A percentile compares a stretch with the other conserved stretches of the same genome.
Evolutionary conservation across 352 stramenopile genomes (phyloP).

Genomic region (Synura sp.): DNA sequence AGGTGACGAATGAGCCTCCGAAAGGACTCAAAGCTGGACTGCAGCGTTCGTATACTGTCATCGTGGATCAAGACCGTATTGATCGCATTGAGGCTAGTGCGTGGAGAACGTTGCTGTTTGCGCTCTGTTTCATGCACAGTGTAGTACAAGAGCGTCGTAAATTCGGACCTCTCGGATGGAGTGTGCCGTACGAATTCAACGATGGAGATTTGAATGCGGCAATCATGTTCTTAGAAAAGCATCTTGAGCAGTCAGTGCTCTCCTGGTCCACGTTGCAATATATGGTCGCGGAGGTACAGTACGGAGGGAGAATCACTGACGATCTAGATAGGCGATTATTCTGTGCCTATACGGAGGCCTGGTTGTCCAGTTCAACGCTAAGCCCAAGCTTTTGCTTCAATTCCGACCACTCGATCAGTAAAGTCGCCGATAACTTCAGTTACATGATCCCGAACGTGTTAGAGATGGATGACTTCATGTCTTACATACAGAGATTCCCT

Average conservation of each 20-base stretch:
- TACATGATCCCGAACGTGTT: slow-evolving; percentile 73
- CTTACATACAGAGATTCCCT: slow-evolving; percentile 59
- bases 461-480: slow-evolving; percentile 51
- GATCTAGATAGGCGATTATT: slow-evolving; percentile 90
- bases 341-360: slow-evolving; percentile 79
- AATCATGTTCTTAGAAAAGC: slow-evolving; percentile 89
- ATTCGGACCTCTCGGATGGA: slow-evolving; percentile 87
- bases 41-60: slow-evolving; percentile 84
- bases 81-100: slow-evolving; percentile 62
- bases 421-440: slow-evolving; percentile 65
- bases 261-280: slow-evolving; percentile 89
- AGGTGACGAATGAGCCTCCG: slow-evolving; percentile 86
- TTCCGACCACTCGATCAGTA: slow-evolving; percentile 72
- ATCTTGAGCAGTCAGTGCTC: slow-evolving; percentile 74
- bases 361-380: slow-evolving; percentile 67
- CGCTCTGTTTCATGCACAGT: slow-evolving; percentile 86
- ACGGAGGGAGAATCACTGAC: slow-evolving; percentile 92
- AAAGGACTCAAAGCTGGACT: slow-evolving; percentile 78
- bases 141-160: slow-evolving; percentile 91
- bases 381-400: slow-evolving; percentile 75
- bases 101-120: slow-evolving; percentile 84
- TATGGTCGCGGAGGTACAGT: slow-evolving; percentile 89
- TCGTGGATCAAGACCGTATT: slow-evolving; percentile 87
- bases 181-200: slow-evolving; percentile 93
- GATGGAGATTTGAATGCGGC: slow-evolving; percentile 85